phyloP scores from a whole-genome alignment of 306 rosid genomes.

The Prunus mongolica region DNA sequence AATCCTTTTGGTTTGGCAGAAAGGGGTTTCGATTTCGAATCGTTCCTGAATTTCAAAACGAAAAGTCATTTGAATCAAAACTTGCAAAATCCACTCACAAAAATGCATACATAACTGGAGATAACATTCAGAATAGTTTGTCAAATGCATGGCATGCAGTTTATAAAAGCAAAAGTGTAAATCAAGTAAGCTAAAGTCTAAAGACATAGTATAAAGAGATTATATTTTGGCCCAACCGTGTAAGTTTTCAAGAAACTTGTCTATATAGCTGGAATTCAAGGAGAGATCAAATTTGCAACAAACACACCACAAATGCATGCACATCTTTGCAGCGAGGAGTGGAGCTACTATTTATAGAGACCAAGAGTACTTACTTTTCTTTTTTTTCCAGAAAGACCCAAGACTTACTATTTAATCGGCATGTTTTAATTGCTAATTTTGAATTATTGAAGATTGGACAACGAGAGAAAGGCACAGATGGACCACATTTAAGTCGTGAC shows the following conservation, averaged over 20 bases:
- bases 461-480: neutral
- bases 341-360: neutral
- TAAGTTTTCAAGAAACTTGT: neutral
- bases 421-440: neutral
- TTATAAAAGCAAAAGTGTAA: too few relatives aligned
- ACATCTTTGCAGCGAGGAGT: neutral
- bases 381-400: neutral
- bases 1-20: too few relatives aligned
- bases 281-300: neutral
- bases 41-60: too few relatives aligned
- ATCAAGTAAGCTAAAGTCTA: too few relatives aligned
- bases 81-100: too few relatives aligned
- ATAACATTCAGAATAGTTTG: too few relatives aligned
- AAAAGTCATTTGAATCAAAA: too few relatives aligned
- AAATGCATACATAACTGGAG: too few relatives aligned
- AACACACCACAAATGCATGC: neutral
- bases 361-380: neutral
- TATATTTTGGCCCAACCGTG: neutral
- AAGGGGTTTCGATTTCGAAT: too few relatives aligned
- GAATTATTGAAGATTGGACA: neutral
- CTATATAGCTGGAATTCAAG: too few relatives aligned
- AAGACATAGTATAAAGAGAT: neutral
- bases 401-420: neutral
- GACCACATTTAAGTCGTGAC: neutral
- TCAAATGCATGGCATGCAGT: neutral